Base-by-base conservation (phyloP, 495 filamentous ascomycete genomes). In the Halenospora varia region DNA sequence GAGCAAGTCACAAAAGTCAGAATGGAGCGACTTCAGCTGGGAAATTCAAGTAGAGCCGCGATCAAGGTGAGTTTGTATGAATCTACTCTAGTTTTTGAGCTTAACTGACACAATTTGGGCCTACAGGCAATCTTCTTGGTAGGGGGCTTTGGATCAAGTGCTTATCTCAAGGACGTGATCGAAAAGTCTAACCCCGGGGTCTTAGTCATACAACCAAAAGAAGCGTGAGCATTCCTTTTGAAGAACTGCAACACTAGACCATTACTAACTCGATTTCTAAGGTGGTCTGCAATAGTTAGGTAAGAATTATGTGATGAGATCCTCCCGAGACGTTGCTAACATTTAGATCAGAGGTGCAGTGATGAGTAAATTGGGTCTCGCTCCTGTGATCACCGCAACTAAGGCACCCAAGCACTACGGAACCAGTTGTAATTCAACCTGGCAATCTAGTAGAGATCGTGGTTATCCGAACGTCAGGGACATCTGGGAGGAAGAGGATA, bases 351-450 rank as follows among this genome's bases (percentile, higher is more conserved):
- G 35, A 49, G 70, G 65, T 51, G 74, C 54, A 48, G 74, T 69
- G 24, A 55, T 65, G 56, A 73, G 59, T 59, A 62, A 59, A 53
- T 63, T 62, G 62, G 71, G 19, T 62, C 61, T 2, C 67, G 61
- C 22, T 60, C 61, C 2, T 66, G 69, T 10, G 3, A 24, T 56
- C 6, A 24, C 10, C 3, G 41, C 54, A 10, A 53, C 26, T 8
- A n/a, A 22, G 11, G 62, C 72, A 1, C 62, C 68, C 13, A 64
- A 66, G 6, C 72, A 74, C 48, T 77, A 76, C 44, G 75, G 71
- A 9, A 40, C n/a, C 35, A 40, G 35, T n/a, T 9, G 9, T n/a
- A 40, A 9, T 9, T 40, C 35, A 40, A 40, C n/a, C n/a, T 40
- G n/a, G 9, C 9, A 40, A 40, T 9, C 9, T 9, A 9, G 9